Conservation (phyloP, 805 yeast species). For the Saturnispora sanitii region DNA sequence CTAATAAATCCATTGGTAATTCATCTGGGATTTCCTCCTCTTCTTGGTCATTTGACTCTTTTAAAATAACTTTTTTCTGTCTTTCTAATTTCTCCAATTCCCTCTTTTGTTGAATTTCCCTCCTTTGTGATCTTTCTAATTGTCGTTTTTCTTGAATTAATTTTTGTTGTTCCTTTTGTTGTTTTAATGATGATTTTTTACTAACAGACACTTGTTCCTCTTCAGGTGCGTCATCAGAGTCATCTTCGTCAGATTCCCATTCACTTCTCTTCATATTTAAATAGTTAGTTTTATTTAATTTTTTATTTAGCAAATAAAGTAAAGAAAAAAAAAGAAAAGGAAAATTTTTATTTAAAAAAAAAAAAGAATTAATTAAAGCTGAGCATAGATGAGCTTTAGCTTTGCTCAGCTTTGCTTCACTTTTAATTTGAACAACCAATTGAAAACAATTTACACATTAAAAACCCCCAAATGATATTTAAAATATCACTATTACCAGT, state of each 20-base stretch:
- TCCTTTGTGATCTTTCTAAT: constrained; percentile 13
- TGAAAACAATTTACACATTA: too few relatives aligned
- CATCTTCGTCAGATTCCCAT: constrained; percentile 5
- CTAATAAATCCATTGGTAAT: constrained; percentile 32
- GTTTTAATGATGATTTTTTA: constrained; percentile 16
- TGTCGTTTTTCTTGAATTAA: constrained; percentile 9
- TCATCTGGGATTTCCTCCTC: constrained; percentile 25
- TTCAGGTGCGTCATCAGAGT: constrained; percentile 41
- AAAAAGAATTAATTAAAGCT: background rate
- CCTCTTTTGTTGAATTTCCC: constrained; percentile 28
- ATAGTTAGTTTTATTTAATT: too few relatives aligned
- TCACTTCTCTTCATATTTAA: background rate
- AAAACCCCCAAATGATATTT: too few relatives aligned
- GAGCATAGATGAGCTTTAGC: background rate
- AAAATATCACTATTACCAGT: too few relatives aligned
- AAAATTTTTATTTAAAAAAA: too few relatives aligned
- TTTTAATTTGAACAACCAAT: too few relatives aligned
- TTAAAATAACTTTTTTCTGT: constrained; percentile 2
- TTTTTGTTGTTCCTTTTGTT: constrained; percentile 17
- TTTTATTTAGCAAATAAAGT: too few relatives aligned
- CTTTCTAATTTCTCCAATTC: constrained; percentile 24
- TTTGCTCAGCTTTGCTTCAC: too few relatives aligned
- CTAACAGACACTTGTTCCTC: constrained; percentile 28
- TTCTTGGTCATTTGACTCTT: constrained; percentile 4
- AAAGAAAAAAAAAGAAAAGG: too few relatives aligned